Base-by-base conservation (phyloP, 805 yeast genomes). In the Candida patagonica region DNA sequence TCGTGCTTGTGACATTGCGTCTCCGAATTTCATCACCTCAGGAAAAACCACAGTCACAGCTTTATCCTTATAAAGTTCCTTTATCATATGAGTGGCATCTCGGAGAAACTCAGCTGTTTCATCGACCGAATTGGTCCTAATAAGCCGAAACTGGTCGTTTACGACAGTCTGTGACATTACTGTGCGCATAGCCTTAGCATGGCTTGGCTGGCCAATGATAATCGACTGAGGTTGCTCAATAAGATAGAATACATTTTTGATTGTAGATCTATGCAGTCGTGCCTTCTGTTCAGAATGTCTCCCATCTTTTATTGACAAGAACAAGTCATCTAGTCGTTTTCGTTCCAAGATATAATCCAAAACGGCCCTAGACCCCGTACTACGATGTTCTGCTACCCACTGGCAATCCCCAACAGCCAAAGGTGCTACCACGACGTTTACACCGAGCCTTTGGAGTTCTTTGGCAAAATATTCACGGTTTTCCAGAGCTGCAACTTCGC, bases 281-380 rank as follows among this genome's bases (percentile, higher is more conserved):
- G 70, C 62, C 54, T 89, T 88, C 56, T 92, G 99, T 56, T 92
- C 98, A 40, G 69, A 67, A 52, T 81, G 87, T 37, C 99, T 63
- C 2, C 95, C 95, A 60, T 92, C 99, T 44, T 73, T 71, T 34
- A 92, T 86, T 38, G 95, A 83, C 25, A 67, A 54, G 0, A 81
- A 81, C 51, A 92, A 69, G 66, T 92, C 99, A 54, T 85, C 94
- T 32, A 88, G 60, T 41, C 96, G 65, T 60, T 92, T 92, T 27
- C 99, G 68, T 62, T 92, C 99, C 34, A 89, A 71, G n/a, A 92
- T 80, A 45, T 75, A 78, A 55, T 89, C 82, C 13, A 92, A 60
- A 1, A 84, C 80, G 4, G 78, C 85, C 40, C 78, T 78, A 39
- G 71, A 70, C 1, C 71, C 68, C 0, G 83, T 71, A 0, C 44